Conservation (phyloP, 2,329 filamentous ascomycete genomes). For the Hypoxylon rubiginosum region DNA sequence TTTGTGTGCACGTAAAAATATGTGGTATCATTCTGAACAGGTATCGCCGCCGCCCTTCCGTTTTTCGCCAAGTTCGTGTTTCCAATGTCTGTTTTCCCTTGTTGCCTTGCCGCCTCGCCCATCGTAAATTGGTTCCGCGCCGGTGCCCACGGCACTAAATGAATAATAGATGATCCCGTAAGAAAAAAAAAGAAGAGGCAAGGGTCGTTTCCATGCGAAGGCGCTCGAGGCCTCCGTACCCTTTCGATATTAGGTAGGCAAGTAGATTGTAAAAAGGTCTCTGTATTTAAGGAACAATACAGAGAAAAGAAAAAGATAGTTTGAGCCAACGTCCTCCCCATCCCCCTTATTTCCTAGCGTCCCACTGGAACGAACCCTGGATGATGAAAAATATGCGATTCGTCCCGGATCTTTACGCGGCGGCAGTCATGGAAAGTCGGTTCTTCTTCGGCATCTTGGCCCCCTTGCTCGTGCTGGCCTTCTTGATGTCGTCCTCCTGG, state of each 20-base stretch:
- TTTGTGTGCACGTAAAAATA: not conserved
- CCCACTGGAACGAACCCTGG: not conserved
- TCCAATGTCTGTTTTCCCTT: not conserved
- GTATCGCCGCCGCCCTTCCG: constrained; percentile 5
- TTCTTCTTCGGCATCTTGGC: constrained; percentile 60
- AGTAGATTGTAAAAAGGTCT: constrained; percentile 5
- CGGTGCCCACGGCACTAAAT: not conserved
- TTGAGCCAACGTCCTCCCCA: not conserved
- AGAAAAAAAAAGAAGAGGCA: constrained; percentile 13
- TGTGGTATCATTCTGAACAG: constrained; percentile 37
- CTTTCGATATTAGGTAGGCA: constrained; percentile 15
- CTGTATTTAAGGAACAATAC: constrained; percentile 7
- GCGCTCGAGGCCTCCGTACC: not conserved
- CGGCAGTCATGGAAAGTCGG: constrained; percentile 55
- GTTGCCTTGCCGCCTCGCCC: constrained; percentile 10
- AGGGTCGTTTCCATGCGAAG: not conserved
- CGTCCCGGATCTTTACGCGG: constrained; percentile 36
- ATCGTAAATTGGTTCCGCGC: not conserved
- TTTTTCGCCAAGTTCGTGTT: constrained; percentile 9
- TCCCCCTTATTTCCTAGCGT: not conserved
- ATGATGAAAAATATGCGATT: not conserved
- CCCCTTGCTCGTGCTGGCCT: constrained; percentile 53
- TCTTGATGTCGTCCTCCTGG: constrained; percentile 61
- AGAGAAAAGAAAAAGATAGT: constrained; percentile 10
- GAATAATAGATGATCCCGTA: not conserved